Conservation (phyloP, 495 filamentous ascomycete species). For the Neurospora sublineolata region DNA sequence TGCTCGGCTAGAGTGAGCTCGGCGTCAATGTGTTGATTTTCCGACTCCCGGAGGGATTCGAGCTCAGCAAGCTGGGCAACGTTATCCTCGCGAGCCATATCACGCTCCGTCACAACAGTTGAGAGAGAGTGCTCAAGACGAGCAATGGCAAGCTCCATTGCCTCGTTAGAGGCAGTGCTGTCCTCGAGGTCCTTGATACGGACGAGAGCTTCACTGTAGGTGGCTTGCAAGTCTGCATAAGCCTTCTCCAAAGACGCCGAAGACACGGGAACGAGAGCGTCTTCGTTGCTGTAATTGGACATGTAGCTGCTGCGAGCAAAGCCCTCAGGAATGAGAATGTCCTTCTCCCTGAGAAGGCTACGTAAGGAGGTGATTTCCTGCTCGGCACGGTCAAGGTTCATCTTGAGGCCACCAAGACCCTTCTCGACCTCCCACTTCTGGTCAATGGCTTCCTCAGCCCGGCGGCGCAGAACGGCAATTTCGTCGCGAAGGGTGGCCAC, state of each 20-base stretch:
- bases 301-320: constrained; percentile 36
- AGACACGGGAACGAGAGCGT: constrained; percentile 31
- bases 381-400: constrained; percentile 92
- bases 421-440: constrained; percentile 96
- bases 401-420: constrained; percentile 81
- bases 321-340: constrained; percentile 56
- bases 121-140: constrained; percentile 54
- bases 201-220: constrained; percentile 40
- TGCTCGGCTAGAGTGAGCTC: constrained; percentile 53
- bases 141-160: constrained; percentile 46
- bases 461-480: constrained; percentile 69
- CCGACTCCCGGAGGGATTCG: constrained; percentile 48
- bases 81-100: constrained; percentile 51
- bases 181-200: constrained; percentile 45
- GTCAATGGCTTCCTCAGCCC: constrained; percentile 91
- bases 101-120: constrained; percentile 58
- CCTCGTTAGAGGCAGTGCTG: constrained; percentile 31
- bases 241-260: constrained; percentile 68
- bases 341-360: constrained; percentile 71
- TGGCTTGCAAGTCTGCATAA: constrained; percentile 65
- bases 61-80: constrained; percentile 48
- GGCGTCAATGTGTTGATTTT: constrained; percentile 50
- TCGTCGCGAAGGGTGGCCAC: constrained; percentile 69
- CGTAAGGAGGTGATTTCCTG: constrained; percentile 79
- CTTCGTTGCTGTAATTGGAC: constrained; percentile 13